Conservation (phyloP, 1,284 basidiomycete species). For the Prillingera fragicola region DNA sequence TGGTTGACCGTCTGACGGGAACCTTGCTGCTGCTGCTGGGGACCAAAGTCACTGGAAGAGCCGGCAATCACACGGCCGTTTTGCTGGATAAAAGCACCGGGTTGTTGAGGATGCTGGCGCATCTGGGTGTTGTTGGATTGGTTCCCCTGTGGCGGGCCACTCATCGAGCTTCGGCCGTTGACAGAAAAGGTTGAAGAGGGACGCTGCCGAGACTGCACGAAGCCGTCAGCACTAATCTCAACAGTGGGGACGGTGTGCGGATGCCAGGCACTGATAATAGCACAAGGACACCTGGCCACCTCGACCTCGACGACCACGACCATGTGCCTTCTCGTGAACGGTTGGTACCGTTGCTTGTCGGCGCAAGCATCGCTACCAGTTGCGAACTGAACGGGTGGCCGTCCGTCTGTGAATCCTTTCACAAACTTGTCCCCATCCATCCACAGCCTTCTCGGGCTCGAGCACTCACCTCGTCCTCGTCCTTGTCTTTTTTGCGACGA, state of each 20-base stretch:
- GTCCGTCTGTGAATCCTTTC: no score
- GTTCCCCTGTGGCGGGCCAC: no score
- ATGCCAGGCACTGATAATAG: neutral
- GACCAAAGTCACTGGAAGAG: no score
- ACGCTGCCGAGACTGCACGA: neutral
- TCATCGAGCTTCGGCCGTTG: conserved; percentile 5
- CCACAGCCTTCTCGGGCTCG: neutral
- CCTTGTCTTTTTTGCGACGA: conserved; percentile 18
- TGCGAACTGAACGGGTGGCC: no score
- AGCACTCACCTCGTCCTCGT: neutral
- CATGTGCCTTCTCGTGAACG: neutral
- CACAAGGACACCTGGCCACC: neutral
- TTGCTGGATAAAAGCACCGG: neutral
- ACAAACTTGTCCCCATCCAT: neutral
- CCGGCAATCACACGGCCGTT: conserved; percentile 2
- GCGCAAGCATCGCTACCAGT: neutral
- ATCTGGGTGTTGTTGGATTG: no score
- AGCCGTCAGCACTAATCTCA: no score
- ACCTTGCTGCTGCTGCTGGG: neutral
- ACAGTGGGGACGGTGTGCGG: neutral
- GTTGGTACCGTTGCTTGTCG: neutral
- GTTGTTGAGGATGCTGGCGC: neutral
- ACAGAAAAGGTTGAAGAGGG: conserved; percentile 7
- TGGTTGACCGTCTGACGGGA: neutral
- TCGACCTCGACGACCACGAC: neutral